Evolutionary conservation across 768 basidiomycete species (phyloP).

Genomic region (Lactarius evosmus): DNA sequence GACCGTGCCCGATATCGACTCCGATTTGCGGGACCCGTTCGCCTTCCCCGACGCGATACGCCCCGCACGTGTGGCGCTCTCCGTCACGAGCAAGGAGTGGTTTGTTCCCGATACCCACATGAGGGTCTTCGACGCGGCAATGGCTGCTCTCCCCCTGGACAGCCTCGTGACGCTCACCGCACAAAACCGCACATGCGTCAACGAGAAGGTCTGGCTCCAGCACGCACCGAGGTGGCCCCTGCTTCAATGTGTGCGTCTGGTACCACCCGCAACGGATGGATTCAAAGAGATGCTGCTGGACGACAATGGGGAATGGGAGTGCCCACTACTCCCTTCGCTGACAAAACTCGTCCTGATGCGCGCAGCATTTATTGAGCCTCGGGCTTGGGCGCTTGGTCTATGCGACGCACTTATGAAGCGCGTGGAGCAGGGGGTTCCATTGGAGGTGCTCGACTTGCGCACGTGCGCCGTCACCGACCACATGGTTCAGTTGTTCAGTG

Average conservation of each 20-base stretch:
- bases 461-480: neutral
- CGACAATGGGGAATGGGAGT: neutral
- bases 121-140: no score
- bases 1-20: neutral
- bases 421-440: slow-evolving; percentile 3
- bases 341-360: neutral
- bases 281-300: neutral
- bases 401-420: slow-evolving; percentile 5
- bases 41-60: neutral
- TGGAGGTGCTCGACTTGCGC: slow-evolving; percentile 9
- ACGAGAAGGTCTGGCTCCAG: neutral
- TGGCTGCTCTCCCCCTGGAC: no score
- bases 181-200: no score
- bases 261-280: neutral
- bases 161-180: no score
- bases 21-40: neutral
- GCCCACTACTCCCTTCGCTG: neutral
- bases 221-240: neutral
- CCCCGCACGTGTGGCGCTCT: neutral
- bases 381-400: neutral
- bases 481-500: neutral
- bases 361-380: no score
- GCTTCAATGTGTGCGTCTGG: neutral
- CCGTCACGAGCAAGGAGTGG: neutral
- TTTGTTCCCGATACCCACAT: no score